Evolutionary conservation across 2,329 filamentous ascomycete genomes (phyloP), one percentile per base, ranked within the genome.

Genomic region (Xylariaceae sp.): DNA sequence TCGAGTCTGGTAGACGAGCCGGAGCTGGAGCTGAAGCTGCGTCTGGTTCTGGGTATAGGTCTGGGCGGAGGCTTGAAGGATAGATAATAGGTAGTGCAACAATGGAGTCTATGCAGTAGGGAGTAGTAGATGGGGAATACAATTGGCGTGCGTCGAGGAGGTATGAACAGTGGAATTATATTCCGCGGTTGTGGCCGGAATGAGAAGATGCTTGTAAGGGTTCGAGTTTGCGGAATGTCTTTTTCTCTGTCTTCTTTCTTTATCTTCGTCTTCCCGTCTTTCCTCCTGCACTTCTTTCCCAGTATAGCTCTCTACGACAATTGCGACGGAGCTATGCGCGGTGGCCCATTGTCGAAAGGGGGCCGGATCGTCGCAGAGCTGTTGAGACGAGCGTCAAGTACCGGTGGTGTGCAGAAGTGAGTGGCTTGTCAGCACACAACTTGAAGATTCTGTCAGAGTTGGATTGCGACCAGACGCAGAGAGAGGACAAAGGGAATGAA

Each of bases 281-380:
- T 45, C 52, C 53, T 55, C 55, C 55, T 62, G 61, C 53, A 61
- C 53, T 59, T 61, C 51, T 56, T 53, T 57, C 62, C 61, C 59
- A 51, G 51, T 44, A 55, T 54, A 60, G 50, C 58, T 61, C 49
- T 58, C 63, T 65, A 69, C 65, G 65, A 67, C 62, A 60, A 64
- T 67, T 68, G 67, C 67, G 67, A 70, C 68, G 61, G 65, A 64
- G 65, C 64, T 71, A 71, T 66, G 64, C 63, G 67, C 65, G 66
- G 66, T 56, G 60, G 67, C 69, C 68, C 69, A 71, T 71, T 56
- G 67, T 71, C 62, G 58, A 62, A 56, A 65, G 62, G 55, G 55
- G 59, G 48, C 56, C 30, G 59, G 62, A 56, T 63, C 60, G 60
- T 69, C 65, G 65, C 67, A 65, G 55, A 57, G 61, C 57, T 58